Evolutionary conservation across 768 basidiomycete genomes (phyloP).

Genomic region (Kwoniella botswanensis): DNA sequence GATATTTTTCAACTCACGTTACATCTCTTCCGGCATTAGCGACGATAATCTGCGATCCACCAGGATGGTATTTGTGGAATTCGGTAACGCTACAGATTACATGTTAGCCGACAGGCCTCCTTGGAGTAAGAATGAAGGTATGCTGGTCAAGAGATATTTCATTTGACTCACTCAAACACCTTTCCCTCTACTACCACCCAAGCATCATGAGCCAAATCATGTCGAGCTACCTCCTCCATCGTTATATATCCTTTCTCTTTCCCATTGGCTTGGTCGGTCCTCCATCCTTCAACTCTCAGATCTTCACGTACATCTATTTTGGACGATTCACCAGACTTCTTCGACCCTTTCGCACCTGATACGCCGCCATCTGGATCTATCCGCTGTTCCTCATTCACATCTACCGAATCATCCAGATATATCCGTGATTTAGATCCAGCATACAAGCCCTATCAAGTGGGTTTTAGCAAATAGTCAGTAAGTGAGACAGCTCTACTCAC

Average conservation of each 20-base stretch:
- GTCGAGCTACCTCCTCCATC: slow-evolving; percentile 42
- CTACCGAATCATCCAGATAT: background rate
- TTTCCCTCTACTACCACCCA: slow-evolving; percentile 56
- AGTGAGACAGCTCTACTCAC: background rate
- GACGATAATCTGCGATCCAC: slow-evolving; percentile 52
- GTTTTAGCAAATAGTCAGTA: too few species aligned
- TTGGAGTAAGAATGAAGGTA: too few species aligned
- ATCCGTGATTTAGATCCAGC: background rate
- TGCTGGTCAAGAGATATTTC: background rate
- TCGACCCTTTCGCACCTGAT: slow-evolving; percentile 10
- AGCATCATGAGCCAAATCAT: slow-evolving; percentile 52
- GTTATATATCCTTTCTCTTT: slow-evolving; percentile 18
- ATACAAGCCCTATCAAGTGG: background rate
- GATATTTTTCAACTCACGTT: slow-evolving; percentile 40
- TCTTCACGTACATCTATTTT: slow-evolving; percentile 1
- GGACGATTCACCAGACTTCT: background rate
- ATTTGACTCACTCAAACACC: slow-evolving; percentile 52
- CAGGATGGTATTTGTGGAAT: slow-evolving; percentile 52
- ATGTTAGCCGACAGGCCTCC: slow-evolving; percentile 2
- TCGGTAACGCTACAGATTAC: slow-evolving; percentile 37
- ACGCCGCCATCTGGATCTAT: slow-evolving; percentile 2
- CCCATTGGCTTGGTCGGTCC: background rate
- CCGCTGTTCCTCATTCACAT: slow-evolving; percentile 10
- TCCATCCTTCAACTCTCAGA: slow-evolving; percentile 4
- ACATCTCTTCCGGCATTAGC: slow-evolving; percentile 53